Evolutionary conservation across 495 filamentous ascomycete species (phyloP).

Genomic region (Tetracladium setigerum): DNA sequence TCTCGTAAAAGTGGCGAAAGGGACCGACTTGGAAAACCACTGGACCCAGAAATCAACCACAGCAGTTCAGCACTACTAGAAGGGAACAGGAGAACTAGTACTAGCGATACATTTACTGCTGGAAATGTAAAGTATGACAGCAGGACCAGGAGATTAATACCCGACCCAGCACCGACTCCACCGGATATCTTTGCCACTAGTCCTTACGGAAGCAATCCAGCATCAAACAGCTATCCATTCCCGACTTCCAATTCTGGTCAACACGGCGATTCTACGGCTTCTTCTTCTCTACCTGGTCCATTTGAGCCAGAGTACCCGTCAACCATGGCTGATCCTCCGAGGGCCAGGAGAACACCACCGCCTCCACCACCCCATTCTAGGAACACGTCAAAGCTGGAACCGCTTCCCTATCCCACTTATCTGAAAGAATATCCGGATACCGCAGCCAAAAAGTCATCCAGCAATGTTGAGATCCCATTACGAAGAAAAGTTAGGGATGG

Average conservation of each 20-base stretch:
- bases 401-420: slow-evolving; percentile 22
- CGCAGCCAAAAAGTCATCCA: slow-evolving; percentile 11
- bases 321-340: slow-evolving; percentile 7
- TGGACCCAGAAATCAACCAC: slow-evolving; percentile 22
- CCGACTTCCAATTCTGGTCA: slow-evolving; percentile 17
- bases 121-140: slow-evolving; percentile 18
- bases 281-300: slow-evolving; percentile 11
- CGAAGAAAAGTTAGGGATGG: slow-evolving; percentile 8
- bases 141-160: slow-evolving; percentile 18
- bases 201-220: slow-evolving; percentile 7
- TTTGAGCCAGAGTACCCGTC: slow-evolving; percentile 13
- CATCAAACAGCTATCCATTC: slow-evolving; percentile 21
- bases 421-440: slow-evolving; percentile 24
- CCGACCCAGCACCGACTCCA: slow-evolving; percentile 1
- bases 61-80: slow-evolving; percentile 16
- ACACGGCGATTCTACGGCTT: slow-evolving; percentile 10
- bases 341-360: slow-evolving; percentile 20
- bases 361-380: slow-evolving; percentile 33
- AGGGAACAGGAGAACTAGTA: slow-evolving; percentile 10
- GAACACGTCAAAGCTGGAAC: slow-evolving; percentile 24
- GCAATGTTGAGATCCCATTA: slow-evolving; percentile 13
- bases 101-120: slow-evolving; percentile 2
- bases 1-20: slow-evolving; percentile 12
- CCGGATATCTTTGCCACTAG: neutral
- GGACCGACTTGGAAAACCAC: slow-evolving; percentile 28